phyloP scores from a whole-genome alignment of 495 filamentous ascomycete species.

The Apiosordaria backusii region DNA sequence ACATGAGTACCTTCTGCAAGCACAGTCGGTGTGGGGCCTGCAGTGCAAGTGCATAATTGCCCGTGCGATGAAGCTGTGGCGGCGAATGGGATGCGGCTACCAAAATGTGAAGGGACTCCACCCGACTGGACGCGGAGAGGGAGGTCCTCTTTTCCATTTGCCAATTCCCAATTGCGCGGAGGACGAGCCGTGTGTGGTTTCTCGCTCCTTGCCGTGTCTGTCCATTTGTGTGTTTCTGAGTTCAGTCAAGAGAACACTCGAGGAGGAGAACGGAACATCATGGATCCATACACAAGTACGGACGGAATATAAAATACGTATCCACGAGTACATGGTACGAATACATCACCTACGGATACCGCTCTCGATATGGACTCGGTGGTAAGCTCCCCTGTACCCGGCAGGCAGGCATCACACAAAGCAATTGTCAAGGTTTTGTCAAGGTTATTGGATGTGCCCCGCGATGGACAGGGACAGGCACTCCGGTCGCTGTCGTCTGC shows the following conservation, averaged over 20 bases:
- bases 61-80: slow-evolving; percentile 22
- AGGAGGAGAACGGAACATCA: no score
- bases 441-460: slow-evolving; percentile 5
- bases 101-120: slow-evolving; percentile 28
- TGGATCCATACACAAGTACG: no score
- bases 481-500: slow-evolving; percentile 1
- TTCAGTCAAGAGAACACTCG: no score
- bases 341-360: no score
- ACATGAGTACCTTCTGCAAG: slow-evolving; percentile 13
- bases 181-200: slow-evolving; percentile 18
- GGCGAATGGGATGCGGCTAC: slow-evolving; percentile 26
- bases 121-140: slow-evolving; percentile 22
- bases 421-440: background rate
- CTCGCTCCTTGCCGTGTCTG: slow-evolving; percentile 12
- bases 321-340: background rate
- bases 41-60: slow-evolving; percentile 24
- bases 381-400: background rate
- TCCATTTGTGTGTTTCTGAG: no score
- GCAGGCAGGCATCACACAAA: background rate
- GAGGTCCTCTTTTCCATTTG: slow-evolving; percentile 8
- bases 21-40: no score
- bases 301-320: no score
- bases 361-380: no score
- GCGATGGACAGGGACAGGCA: slow-evolving; percentile 1
- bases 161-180: slow-evolving; percentile 16